Base-by-base conservation (phyloP, 306 rosid species). In the Cicer arietinum region DNA sequence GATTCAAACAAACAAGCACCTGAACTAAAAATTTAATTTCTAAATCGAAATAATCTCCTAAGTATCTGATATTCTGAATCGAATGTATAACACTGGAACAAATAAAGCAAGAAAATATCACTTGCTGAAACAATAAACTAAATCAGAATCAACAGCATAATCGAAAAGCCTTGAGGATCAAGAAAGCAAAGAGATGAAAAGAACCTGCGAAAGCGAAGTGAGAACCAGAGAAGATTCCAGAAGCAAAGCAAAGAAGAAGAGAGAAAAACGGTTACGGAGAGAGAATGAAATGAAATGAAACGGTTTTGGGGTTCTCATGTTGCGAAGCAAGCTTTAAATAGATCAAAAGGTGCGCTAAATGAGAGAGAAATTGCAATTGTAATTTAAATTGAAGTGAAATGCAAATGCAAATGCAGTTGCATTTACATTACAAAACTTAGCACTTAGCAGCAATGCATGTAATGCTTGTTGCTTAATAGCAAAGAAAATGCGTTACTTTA, bases 291-390 rank as follows among this genome's bases (percentile, higher is more conserved):
- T 6, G 53, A 17, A 42, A 9, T 44, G 48, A 8, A 44, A 18
- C 54, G 44, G 71, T 22, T 50, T 85, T 18, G 83, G 74, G 73
- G 77, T 59, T 66, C 80, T 92, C 95, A 91, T 89, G 82, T 43
- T 71, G 86, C 69, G 50, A 50, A 3, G 54, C 7, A n/a, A 16
- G 52, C 69, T 81, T 41, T 89, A 87, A 71, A 87, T 87, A 22
- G 30, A 22, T 22, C 30, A 22, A 22, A 85, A 85, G 83, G 84
- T 78, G 77, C 58, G 44, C 44, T 22, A 22, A 22, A 22, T 22
- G 30, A 41, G 0, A 41, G 44, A 22, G 30, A 22, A 22, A 22
- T 20, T 20, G 1, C 1, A 20, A 20, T 20, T 20, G 22, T 20
- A 20, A 20, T 20, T 20, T 20, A 20, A 20, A 20, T 22, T 22